Conservation (phyloP, 116 monocot genomes). For the Iris pallida region DNA sequence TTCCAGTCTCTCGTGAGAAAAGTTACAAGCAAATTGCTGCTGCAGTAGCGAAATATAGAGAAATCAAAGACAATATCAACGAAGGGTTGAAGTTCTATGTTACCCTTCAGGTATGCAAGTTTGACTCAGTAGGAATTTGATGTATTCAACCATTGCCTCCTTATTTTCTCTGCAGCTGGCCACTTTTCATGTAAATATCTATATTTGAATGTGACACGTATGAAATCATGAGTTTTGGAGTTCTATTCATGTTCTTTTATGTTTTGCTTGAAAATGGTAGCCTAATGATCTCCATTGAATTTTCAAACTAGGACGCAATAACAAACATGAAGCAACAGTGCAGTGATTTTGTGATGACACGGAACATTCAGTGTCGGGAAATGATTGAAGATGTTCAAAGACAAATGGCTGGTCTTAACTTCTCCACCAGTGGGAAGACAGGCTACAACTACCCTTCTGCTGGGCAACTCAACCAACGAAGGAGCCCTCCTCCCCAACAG, state of each 20-base stretch:
- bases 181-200: neutral
- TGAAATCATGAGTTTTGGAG: neutral
- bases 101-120: neutral
- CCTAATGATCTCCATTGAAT: neutral
- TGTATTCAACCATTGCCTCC: neutral
- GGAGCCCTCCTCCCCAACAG: constrained; percentile 23
- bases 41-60: constrained; percentile 68
- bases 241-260: neutral
- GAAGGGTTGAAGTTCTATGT: neutral
- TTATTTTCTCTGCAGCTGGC: neutral
- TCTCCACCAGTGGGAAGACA: constrained; percentile 24
- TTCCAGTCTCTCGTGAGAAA: constrained; percentile 73
- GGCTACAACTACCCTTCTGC: constrained; percentile 33
- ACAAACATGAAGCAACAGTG: constrained; percentile 89
- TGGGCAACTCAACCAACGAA: constrained; percentile 19
- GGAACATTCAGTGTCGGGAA: constrained; percentile 81
- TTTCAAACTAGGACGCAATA: constrained; percentile 73
- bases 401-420: constrained; percentile 73
- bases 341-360: constrained; percentile 88
- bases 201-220: neutral
- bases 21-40: constrained; percentile 71
- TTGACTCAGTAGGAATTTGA: neutral
- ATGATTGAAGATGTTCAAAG: constrained; percentile 88
- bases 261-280: too few species aligned
- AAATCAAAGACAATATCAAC: constrained; percentile 19